Base-by-base conservation (phyloP, 768 basidiomycete species). In the Ramaria rubella region DNA sequence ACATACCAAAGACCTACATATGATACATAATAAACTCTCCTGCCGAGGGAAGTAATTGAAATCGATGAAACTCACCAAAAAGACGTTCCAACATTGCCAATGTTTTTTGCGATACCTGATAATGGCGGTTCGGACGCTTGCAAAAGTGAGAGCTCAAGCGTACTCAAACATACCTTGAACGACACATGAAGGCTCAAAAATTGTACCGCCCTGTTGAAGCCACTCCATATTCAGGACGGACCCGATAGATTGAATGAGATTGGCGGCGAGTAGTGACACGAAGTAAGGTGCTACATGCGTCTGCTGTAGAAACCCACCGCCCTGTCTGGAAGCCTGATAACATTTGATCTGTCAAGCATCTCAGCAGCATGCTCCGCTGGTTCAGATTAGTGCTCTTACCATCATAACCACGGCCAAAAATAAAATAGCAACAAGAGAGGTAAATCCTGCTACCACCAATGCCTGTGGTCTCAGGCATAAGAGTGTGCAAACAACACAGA, bases 61-160 rank as follows among this genome's bases (percentile, higher is more conserved):
- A 31, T 14, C 17, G 23, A 33, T 24, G 65, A 60, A 1, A 67
- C 63, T 9, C 43, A 72, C 77, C 77, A 78, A 3, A 76, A 57
- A 2, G 77, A 73, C 1, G 71, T 71, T 1, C 72, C 75, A 30
- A 78, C 63, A 48, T 77, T 75, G 8, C 77, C 77, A 4, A 70
- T 67, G 36, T 76, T 72, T 60, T 75, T 76, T 36, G 73, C 57
- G 4, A 67, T 71, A 29, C 69, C 74, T 69, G 40, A 6, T 7
- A 42, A 42, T 19, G n/a, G n/a, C n/a, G 5, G n/a, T 8, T 19
- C 17, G 38, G 27, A 30, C 15, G 14, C 23, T 15, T 8, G 29
- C 3, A 23, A 7, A 9, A 11, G 15, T 2, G 31, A 15, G 23
- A 52, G n/a, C 7, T 8, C 8, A 27, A 30, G 7, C n/a, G n/a